Evolutionary conservation across 495 filamentous ascomycete species (phyloP).

Genomic region (Lasiosphaeria miniovina): DNA sequence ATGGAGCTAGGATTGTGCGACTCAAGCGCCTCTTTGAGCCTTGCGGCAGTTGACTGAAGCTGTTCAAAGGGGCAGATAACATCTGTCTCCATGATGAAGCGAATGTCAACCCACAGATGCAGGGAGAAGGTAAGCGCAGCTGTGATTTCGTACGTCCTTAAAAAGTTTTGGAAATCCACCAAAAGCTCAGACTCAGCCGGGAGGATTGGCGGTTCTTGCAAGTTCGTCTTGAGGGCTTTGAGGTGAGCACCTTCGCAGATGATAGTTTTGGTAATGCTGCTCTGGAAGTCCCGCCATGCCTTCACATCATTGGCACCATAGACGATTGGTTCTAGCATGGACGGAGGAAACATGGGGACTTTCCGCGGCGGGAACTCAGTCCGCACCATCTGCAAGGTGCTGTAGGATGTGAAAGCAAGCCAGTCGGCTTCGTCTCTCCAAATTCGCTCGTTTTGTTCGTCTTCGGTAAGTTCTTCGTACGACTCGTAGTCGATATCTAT

Average conservation of each 20-base stretch:
- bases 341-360: conserved; percentile 19
- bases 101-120: conserved; percentile 30
- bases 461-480: conserved; percentile 12
- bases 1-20: neutral
- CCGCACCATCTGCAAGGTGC: conserved; percentile 8
- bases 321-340: neutral
- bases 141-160: conserved; percentile 11
- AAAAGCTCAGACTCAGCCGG: neutral
- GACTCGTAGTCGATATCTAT: conserved; percentile 24
- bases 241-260: conserved; percentile 15
- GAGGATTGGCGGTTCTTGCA: neutral
- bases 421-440: conserved; percentile 26
- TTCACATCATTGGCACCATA: conserved; percentile 20
- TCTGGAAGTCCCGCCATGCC: conserved; percentile 15
- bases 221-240: neutral
- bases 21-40: neutral
- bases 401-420: conserved; percentile 17
- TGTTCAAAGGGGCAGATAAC: conserved; percentile 19
- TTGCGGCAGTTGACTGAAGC: conserved; percentile 1
- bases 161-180: neutral
- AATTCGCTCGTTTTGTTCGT: conserved; percentile 19
- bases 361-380: conserved; percentile 16
- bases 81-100: conserved; percentile 28
- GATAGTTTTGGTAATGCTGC: conserved; percentile 15
- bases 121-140: conserved; percentile 23